Evolutionary conservation across 2,329 filamentous ascomycete species (phyloP).

Genomic region (Aspergillus luchuensis): DNA sequence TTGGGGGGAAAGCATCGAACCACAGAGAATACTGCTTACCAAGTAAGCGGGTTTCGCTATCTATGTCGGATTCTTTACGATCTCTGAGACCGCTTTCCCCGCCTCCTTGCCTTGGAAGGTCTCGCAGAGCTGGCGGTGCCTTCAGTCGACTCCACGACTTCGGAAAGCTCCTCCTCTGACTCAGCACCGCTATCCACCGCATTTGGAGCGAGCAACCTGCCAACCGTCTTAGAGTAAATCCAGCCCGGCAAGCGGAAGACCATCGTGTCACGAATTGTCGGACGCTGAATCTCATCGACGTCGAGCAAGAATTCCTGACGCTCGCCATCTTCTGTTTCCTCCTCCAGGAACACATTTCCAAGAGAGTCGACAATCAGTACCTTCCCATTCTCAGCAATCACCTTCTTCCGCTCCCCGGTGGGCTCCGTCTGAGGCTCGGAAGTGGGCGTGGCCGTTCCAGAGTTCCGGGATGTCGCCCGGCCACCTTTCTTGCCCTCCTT

Average conservation of each 20-base stretch:
- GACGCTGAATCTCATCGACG: constrained; percentile 76
- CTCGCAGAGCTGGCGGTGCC: constrained; percentile 30
- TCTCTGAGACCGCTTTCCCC: constrained; percentile 33
- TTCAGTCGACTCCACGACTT: constrained; percentile 21
- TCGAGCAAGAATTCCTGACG: constrained; percentile 84
- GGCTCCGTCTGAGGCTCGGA: constrained; percentile 56
- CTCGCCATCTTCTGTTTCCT: constrained; percentile 83
- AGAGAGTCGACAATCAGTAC: constrained; percentile 86
- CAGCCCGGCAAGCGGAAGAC: constrained; percentile 77
- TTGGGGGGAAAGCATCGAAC: neutral
- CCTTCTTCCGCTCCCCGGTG: constrained; percentile 78
- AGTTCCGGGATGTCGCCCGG: constrained; percentile 32
- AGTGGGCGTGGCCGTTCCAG: constrained; percentile 57
- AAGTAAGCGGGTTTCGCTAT: neutral
- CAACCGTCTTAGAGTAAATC: constrained; percentile 58
- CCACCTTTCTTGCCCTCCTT: constrained; percentile 63
- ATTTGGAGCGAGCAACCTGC: constrained; percentile 28
- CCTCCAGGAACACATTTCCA: constrained; percentile 93
- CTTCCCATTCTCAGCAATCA: constrained; percentile 94
- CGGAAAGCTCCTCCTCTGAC: constrained; percentile 25
- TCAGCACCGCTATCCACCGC: constrained; percentile 6
- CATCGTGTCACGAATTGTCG: constrained; percentile 79
- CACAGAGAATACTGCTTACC: neutral
- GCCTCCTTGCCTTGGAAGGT: constrained; percentile 28
- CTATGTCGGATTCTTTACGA: constrained; percentile 19